Percentiles rank a stretch among this genome's conserved stretches.
Conservation (phyloP, 208 protist species). For the Trypanosomatidae sp. region DNA sequence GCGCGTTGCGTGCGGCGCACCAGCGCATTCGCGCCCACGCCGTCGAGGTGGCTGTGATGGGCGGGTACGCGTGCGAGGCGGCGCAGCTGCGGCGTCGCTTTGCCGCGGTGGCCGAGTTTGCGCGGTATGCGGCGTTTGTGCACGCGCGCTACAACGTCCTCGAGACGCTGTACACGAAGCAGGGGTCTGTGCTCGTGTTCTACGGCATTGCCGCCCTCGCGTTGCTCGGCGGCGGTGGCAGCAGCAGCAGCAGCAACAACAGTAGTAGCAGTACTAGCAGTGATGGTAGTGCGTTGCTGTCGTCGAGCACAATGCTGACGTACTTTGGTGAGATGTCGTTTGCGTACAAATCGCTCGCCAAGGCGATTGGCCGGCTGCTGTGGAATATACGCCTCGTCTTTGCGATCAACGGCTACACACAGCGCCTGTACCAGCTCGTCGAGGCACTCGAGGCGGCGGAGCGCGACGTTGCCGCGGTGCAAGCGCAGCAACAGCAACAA, state of each 20-base stretch:
- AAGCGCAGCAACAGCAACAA: constrained; percentile 1
- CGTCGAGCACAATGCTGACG: constrained; percentile 3
- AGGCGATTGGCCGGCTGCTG: constrained; percentile 20
- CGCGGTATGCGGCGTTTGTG: constrained; percentile 30
- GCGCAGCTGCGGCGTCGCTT: constrained; percentile 24
- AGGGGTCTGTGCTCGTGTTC: constrained; percentile 37
- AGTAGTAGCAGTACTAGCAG: not conserved
- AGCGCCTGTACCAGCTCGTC: constrained; percentile 29
- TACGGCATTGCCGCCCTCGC: constrained; percentile 20
- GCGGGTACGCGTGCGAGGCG: constrained; percentile 18
- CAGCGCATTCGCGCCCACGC: constrained; percentile 25
- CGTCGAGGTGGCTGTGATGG: constrained; percentile 48
- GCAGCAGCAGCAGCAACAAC: not conserved
- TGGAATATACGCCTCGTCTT: constrained; percentile 27
- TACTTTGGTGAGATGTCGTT: constrained; percentile 16
- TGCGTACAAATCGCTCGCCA: constrained; percentile 27
- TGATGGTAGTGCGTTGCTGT: not conserved
- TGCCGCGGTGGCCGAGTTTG: constrained; percentile 22
- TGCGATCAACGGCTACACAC: constrained; percentile 34
- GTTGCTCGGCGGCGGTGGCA: constrained; percentile 5
- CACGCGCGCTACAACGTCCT: constrained; percentile 29
- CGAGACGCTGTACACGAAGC: constrained; percentile 33
- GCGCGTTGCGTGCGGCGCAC: constrained; percentile 28
- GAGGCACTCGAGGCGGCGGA: constrained; percentile 19
- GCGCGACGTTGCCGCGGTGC: constrained; percentile 9